These are phyloP conservation scores for Solidago caesia DNA, from an alignment of 129 eudicot genomes.

Conservation along the genomic window DNA sequence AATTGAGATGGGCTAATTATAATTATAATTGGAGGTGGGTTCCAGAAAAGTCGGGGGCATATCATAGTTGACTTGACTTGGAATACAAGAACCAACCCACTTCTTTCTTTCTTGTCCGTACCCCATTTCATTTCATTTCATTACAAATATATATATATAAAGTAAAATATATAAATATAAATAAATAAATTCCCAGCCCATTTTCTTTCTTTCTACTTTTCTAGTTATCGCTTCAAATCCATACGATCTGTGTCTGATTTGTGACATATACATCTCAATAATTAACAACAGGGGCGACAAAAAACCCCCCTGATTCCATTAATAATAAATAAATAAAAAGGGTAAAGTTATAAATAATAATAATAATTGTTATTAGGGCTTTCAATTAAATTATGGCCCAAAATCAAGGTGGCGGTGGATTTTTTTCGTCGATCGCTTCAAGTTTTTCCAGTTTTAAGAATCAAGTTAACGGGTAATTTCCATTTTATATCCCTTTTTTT, in stretches of 20 bases:
- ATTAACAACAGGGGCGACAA: no score
- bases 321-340: neutral
- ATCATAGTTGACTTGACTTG: no score
- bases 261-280: neutral
- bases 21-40: neutral
- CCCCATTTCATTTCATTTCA: no score
- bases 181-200: neutral
- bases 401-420: constrained; percentile 50
- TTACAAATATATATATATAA: no score
- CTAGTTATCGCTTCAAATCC: no score
- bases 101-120: neutral
- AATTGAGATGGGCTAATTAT: no score
- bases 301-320: no score
- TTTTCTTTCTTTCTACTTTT: neutral
- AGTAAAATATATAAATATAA: no score
- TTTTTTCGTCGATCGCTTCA: constrained; percentile 55
- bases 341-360: neutral
- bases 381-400: constrained; percentile 37
- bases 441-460: constrained; percentile 49
- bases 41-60: neutral
- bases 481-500: no score
- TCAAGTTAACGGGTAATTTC: constrained; percentile 52
- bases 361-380: constrained; percentile 21
- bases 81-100: neutral
- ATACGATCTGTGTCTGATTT: neutral